Percentiles rank a stretch among this genome's conserved stretches.
Evolutionary conservation across 2,329 filamentous ascomycete genomes (phyloP).

Genomic region (Amauroascus verrucosus): DNA sequence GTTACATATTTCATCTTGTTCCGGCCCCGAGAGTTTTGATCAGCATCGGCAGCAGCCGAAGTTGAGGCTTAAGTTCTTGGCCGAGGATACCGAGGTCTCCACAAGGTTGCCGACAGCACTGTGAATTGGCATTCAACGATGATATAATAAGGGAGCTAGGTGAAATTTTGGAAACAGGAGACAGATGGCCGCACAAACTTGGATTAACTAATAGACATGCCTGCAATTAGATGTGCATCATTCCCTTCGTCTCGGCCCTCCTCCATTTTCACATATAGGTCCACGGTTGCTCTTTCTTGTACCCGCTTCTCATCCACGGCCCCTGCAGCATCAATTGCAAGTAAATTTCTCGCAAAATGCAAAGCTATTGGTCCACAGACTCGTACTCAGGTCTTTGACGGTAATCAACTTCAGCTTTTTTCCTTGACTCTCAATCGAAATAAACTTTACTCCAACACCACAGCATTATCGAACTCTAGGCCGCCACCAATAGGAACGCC

Average conservation of each 20-base stretch:
- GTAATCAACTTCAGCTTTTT: slow-evolving; percentile 54
- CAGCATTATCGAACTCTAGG: slow-evolving; percentile 28
- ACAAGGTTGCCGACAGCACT: background rate
- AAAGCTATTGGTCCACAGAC: slow-evolving; percentile 34
- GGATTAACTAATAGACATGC: background rate
- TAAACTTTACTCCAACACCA: slow-evolving; percentile 31
- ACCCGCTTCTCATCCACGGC: background rate
- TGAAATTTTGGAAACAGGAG: background rate
- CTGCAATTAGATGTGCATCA: background rate
- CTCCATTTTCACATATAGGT: no score
- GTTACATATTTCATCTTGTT: no score
- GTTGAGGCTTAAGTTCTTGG: background rate
- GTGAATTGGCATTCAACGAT: background rate
- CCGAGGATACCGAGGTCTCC: slow-evolving; percentile 4
- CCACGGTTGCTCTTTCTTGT: background rate
- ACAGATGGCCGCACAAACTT: background rate
- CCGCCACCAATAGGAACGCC: slow-evolving; percentile 39
- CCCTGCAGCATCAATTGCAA: slow-evolving; percentile 28
- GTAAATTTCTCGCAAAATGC: slow-evolving; percentile 35
- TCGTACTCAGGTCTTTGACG: slow-evolving; percentile 47
- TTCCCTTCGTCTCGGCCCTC: background rate
- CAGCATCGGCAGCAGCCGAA: background rate
- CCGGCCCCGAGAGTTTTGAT: background rate
- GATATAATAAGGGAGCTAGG: background rate
- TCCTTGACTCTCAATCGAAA: slow-evolving; percentile 48